These are phyloP conservation scores for Fusarium continuum DNA, from an alignment of 2,329 filamentous ascomycete species.

Conservation along the genomic window DNA sequence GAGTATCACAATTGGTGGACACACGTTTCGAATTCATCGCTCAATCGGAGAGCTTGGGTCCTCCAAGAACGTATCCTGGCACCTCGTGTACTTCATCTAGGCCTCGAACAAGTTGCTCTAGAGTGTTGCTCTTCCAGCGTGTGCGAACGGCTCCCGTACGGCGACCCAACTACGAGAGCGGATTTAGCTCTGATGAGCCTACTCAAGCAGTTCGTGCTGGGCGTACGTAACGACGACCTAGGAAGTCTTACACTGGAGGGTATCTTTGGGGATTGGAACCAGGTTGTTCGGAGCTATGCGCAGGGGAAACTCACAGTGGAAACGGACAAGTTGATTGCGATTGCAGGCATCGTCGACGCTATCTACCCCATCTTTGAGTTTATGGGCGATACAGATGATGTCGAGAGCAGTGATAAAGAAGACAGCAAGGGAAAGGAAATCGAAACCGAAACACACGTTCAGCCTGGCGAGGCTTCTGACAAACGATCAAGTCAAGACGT, in stretches of 20 bases:
- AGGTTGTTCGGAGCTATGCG: slow-evolving; percentile 7
- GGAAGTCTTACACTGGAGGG: neutral
- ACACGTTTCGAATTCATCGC: neutral
- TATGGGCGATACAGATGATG: neutral
- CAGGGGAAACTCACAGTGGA: neutral
- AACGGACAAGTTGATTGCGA: slow-evolving; percentile 11
- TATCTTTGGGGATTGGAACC: slow-evolving; percentile 4
- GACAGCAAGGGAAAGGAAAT: neutral
- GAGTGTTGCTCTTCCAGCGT: slow-evolving; percentile 8
- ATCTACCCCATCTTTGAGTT: neutral
- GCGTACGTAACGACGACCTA: neutral
- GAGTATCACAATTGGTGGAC: slow-evolving; percentile 16
- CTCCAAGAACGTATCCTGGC: slow-evolving; percentile 16
- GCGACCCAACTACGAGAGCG: neutral
- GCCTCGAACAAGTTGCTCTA: slow-evolving; percentile 14
- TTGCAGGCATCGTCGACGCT: slow-evolving; percentile 1
- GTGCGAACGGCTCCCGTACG: slow-evolving; percentile 16
- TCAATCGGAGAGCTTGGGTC: slow-evolving; percentile 22
- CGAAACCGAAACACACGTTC: fast-evolving
- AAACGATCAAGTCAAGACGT: neutral
- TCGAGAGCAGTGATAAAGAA: neutral
- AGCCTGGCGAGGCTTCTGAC: too few relatives aligned
- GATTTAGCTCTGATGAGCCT: neutral
- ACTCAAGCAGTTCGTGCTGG: neutral
- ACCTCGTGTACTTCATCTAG: slow-evolving; percentile 15